phyloP scores from a whole-genome alignment of 75 land plant genomes.

The Chamaecyparis obtusa region DNA sequence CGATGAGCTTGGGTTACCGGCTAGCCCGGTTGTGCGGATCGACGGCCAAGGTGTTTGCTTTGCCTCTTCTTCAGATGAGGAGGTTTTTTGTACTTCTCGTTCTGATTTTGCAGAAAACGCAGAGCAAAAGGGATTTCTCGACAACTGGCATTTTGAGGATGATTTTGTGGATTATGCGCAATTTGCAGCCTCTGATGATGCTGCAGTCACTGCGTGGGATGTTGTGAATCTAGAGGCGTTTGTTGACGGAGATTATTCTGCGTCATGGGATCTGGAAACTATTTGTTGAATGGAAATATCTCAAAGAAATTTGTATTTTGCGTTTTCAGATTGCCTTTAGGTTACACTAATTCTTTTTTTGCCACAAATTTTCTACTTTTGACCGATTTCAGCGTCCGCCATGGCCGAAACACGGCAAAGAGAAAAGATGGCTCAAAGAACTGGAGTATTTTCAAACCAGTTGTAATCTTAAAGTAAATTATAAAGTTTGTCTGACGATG shows the following conservation, averaged over 20 bases:
- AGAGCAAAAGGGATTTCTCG: background rate
- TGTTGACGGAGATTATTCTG: background rate
- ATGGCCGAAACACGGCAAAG: background rate
- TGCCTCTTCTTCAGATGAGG: background rate
- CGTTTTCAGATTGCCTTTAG: too few species aligned
- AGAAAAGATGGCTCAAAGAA: too few species aligned
- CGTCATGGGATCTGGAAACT: background rate
- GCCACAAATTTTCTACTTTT: too few species aligned
- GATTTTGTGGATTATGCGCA: background rate
- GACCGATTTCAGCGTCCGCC: too few species aligned
- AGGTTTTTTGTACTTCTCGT: background rate
- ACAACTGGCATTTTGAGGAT: slow-evolving; percentile 1
- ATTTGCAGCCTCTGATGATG: background rate
- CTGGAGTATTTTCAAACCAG: too few species aligned
- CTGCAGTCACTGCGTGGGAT: background rate
- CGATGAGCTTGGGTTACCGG: background rate
- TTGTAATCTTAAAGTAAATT: too few species aligned
- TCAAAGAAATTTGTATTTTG: background rate
- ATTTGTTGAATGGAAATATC: background rate
- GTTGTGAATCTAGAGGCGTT: background rate
- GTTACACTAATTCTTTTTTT: too few species aligned
- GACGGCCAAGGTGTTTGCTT: background rate
- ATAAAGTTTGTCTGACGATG: too few species aligned
- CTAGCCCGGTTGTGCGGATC: background rate
- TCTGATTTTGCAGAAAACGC: background rate